Evolutionary conservation across 768 basidiomycete genomes (phyloP).

Genomic region (Tephrocybe sp.): DNA sequence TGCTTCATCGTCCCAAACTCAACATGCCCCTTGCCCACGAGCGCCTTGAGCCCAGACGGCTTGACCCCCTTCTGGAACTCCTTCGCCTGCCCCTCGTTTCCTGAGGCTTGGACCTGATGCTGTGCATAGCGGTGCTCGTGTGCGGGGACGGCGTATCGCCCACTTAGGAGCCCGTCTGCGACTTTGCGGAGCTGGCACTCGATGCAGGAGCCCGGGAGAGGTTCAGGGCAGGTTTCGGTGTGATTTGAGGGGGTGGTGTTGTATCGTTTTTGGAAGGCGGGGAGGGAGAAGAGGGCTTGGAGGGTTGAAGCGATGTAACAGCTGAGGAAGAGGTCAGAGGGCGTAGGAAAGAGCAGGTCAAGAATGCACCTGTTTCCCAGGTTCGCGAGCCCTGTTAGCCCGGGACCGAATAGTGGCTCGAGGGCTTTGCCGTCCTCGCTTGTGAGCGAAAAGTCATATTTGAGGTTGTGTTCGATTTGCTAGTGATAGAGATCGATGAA

Average conservation of each 20-base stretch:
- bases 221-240: slow-evolving; percentile 57
- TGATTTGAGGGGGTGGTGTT: slow-evolving; percentile 43
- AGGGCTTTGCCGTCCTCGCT: slow-evolving; percentile 85
- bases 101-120: slow-evolving; percentile 1
- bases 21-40: slow-evolving; percentile 89
- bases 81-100: slow-evolving; percentile 38
- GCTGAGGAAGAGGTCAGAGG: slow-evolving; percentile 35
- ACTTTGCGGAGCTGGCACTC: slow-evolving; percentile 95
- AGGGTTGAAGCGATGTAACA: slow-evolving; percentile 98
- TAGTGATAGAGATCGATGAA: slow-evolving; percentile 13
- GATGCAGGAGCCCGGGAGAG: slow-evolving; percentile 81
- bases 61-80: slow-evolving; percentile 84
- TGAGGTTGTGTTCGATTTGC: slow-evolving; percentile 97
- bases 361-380: slow-evolving; percentile 75
- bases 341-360: not conserved
- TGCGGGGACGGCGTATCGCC: slow-evolving; percentile 79
- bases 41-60: slow-evolving; percentile 81
- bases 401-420: slow-evolving; percentile 85
- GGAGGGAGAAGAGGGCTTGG: slow-evolving; percentile 82
- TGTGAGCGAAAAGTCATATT: slow-evolving; percentile 91
- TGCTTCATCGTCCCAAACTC: slow-evolving; percentile 97
- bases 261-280: slow-evolving; percentile 77
- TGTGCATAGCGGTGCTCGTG: slow-evolving; percentile 4
- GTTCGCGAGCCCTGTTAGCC: slow-evolving; percentile 87
- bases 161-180: slow-evolving; percentile 89